phyloP scores from a whole-genome alignment of 2,329 filamentous ascomycete genomes.

The Fusarium chuoi region DNA sequence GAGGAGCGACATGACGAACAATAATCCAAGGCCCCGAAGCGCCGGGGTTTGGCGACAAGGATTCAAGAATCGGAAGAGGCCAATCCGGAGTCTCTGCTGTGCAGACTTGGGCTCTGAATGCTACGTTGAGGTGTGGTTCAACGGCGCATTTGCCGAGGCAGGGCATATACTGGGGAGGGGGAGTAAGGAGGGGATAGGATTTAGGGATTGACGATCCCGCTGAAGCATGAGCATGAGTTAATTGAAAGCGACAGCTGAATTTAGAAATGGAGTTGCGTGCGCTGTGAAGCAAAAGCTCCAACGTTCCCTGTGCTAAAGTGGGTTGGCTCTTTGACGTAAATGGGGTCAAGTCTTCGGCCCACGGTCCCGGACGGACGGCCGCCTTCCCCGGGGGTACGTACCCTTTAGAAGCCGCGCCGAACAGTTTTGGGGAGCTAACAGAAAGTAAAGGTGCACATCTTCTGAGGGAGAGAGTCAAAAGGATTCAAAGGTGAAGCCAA shows the following conservation, averaged over 20 bases:
- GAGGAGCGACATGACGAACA: slow-evolving; percentile 38
- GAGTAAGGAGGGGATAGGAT: slow-evolving; percentile 2
- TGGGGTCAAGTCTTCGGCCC: slow-evolving; percentile 21
- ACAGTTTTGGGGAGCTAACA: neutral
- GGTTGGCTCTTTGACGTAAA: slow-evolving; percentile 23
- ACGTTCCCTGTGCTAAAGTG: neutral
- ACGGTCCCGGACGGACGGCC: slow-evolving; percentile 17
- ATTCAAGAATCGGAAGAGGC: slow-evolving; percentile 3
- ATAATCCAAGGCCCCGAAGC: slow-evolving; percentile 15
- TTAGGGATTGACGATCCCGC: slow-evolving; percentile 22
- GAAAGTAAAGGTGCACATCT: neutral
- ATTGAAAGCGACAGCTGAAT: slow-evolving; percentile 9
- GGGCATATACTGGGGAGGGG: slow-evolving; percentile 9
- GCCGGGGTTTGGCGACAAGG: slow-evolving; percentile 26
- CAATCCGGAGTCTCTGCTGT: slow-evolving; percentile 21
- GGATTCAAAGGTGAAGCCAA: slow-evolving; percentile 20
- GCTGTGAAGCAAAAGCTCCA: slow-evolving; percentile 24
- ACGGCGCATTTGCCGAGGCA: slow-evolving; percentile 39
- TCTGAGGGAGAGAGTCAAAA: neutral
- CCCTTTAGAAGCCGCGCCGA: slow-evolving; percentile 19
- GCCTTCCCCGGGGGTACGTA: slow-evolving; percentile 35
- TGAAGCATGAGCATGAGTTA: slow-evolving; percentile 13
- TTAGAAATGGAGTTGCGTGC: slow-evolving; percentile 24
- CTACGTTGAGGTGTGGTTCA: slow-evolving; percentile 31
- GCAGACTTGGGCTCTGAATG: slow-evolving; percentile 5